Conservation (phyloP, 2,329 filamentous ascomycete genomes). For the Ceratocystis harringtonii region DNA sequence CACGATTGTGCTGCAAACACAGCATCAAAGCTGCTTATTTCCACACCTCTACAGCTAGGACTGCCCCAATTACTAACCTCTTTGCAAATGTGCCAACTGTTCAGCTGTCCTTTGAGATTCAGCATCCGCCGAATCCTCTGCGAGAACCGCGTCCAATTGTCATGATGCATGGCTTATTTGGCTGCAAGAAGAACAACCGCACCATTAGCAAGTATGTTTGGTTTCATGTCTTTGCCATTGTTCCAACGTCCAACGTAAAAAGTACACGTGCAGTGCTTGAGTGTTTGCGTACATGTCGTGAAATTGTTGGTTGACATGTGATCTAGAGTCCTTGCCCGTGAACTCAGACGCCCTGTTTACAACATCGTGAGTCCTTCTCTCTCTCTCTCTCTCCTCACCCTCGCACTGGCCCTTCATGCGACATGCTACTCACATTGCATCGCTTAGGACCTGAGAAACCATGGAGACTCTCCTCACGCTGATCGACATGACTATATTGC, state of each 20-base stretch:
- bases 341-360: constrained; percentile 68
- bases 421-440: constrained; percentile 17
- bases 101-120: constrained; percentile 48
- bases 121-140: constrained; percentile 37
- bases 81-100: constrained; percentile 19
- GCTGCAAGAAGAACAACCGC: constrained; percentile 88
- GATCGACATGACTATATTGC: constrained; percentile 60
- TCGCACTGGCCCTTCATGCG: background rate
- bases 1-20: background rate
- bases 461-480: constrained; percentile 76
- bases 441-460: constrained; percentile 70
- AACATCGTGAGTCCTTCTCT: constrained; percentile 46
- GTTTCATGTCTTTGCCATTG: background rate
- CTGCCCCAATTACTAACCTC: background rate
- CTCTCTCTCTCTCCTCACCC: background rate
- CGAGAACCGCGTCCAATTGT: constrained; percentile 49
- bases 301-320: background rate
- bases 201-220: constrained; percentile 75
- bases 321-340: constrained; percentile 59
- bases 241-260: too few relatives aligned
- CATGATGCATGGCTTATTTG: constrained; percentile 85
- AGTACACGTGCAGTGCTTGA: too few relatives aligned
- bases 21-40: constrained; percentile 9
- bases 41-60: constrained; percentile 3
- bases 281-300: too few relatives aligned